Evolutionary conservation across 768 basidiomycete genomes (phyloP).

Genomic region (Auricularia cornea): DNA sequence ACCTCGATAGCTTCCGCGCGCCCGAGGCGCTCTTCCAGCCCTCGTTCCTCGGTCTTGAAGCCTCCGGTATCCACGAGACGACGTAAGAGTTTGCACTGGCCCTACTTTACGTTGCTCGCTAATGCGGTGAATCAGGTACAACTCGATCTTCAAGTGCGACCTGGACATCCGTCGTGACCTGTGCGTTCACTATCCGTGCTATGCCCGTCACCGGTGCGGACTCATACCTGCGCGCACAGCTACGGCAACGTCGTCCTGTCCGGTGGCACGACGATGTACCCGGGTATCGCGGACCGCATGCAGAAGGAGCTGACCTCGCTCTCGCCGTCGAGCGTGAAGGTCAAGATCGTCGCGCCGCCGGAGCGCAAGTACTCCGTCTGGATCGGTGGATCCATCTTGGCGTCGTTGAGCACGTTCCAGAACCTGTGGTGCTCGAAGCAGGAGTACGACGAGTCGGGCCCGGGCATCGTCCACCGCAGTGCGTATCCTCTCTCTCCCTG

Average conservation of each 20-base stretch:
- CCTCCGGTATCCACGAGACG: constrained; percentile 75
- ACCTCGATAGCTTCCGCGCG: constrained; percentile 54
- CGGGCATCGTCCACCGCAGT: constrained; percentile 43
- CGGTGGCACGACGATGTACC: constrained; percentile 56
- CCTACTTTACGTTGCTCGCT: not conserved
- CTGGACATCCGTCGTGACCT: constrained; percentile 48
- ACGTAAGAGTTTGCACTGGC: constrained; percentile 34
- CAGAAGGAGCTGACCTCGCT: constrained; percentile 63
- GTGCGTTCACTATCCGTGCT: not conserved
- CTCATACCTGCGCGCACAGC: too few relatives aligned
- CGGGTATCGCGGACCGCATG: constrained; percentile 59
- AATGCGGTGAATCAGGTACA: constrained; percentile 31
- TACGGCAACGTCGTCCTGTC: constrained; percentile 55
- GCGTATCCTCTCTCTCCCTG: constrained; percentile 7
- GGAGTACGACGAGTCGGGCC: constrained; percentile 52
- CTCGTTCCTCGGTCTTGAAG: constrained; percentile 72
- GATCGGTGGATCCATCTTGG: constrained; percentile 43
- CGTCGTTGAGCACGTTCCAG: constrained; percentile 59
- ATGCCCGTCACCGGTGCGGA: too few relatives aligned
- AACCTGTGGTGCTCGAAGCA: constrained; percentile 57
- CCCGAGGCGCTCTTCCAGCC: constrained; percentile 95
- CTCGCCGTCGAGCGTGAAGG: constrained; percentile 58
- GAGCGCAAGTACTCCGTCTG: constrained; percentile 67
- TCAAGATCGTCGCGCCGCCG: constrained; percentile 60
- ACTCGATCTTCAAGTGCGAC: constrained; percentile 78